phyloP scores from a whole-genome alignment of 164 flowering plant species.

The Vitis labrusca region DNA sequence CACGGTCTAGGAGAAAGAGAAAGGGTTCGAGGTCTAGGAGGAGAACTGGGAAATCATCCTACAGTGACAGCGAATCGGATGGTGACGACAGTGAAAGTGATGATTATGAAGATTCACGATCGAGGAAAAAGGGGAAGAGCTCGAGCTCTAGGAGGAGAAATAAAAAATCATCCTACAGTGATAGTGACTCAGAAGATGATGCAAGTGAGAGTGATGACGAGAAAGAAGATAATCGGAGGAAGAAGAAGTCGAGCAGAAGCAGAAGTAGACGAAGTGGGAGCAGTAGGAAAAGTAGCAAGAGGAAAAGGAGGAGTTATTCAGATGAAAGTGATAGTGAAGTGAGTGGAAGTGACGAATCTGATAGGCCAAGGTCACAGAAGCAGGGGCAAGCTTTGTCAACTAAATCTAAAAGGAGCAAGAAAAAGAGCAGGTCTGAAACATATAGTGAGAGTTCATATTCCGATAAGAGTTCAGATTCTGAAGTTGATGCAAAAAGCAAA shows the following conservation, averaged over 20 bases:
- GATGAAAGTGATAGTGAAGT: conserved; percentile 41
- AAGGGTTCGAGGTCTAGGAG: conserved; percentile 36
- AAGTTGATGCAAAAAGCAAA: neutral
- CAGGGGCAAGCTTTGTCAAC: conserved; percentile 20
- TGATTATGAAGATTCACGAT: neutral
- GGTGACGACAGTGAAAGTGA: conserved; percentile 26
- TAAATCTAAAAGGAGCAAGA: conserved; percentile 27
- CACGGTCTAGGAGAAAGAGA: conserved; percentile 35
- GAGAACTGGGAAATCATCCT: conserved; percentile 29
- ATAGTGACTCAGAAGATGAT: neutral
- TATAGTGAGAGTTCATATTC: conserved; percentile 31
- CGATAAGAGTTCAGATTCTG: conserved; percentile 13
- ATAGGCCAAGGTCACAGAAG: conserved; percentile 22
- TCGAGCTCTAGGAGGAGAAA: neutral
- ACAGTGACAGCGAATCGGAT: conserved; percentile 29
- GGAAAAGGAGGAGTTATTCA: conserved; percentile 33
- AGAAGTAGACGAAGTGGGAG: conserved; percentile 23
- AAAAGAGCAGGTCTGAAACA: conserved; percentile 30
- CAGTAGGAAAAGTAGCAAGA: conserved; percentile 26
- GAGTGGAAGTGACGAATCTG: conserved; percentile 35
- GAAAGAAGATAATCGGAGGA: conserved; percentile 31
- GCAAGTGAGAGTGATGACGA: conserved; percentile 17
- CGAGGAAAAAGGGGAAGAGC: conserved; percentile 8
- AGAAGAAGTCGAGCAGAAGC: conserved; percentile 25
- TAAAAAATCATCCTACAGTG: neutral